Evolutionary conservation across 345 rosid genomes (phyloP), one percentile per base, ranked within the genome.

Genomic region (Euphorbia pulcherrima): DNA sequence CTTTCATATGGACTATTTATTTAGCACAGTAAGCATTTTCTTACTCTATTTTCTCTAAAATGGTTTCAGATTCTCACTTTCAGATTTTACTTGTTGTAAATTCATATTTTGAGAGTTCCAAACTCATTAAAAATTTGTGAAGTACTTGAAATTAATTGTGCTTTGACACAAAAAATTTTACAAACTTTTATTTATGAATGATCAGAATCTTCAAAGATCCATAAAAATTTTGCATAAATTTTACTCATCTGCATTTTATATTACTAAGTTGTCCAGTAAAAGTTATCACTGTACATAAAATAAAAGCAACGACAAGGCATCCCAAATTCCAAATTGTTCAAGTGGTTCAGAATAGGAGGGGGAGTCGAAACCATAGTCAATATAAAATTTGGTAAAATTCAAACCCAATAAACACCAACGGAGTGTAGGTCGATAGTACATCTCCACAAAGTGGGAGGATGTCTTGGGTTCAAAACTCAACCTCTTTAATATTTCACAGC

Each of bases 331-430:
- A 44, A 62, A 62, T 6, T 2, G 44, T 2, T 44, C 3, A 55
- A 21, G 48, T 3, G 17, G 35, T 23, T 24, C 4, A 21, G 62
- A 61, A 40, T 62, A 5, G 2, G 7, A n/a, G 27, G 23, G 27
- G 4, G 37, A 60, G 11, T 8, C 13, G 23, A 48, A 60, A 35
- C 11, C 44, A 6, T 44, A 18, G 16, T 44, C 50, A 44, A 30
- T 30, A 30, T 48, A 28, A 13, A 29, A 29, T 30, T 26, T 13
- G n/a, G 24, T 10, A 17, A 39, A 40, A 9, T 46, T 14, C 12
- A 46, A 58, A 44, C 40, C 40, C 44, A 20, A 10, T 16, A 51
- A 60, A 94, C 50, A 44, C 16, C 13, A 39, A 39, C 18, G 12
- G 16, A 18, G 50, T 44, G 50, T 44, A 44, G 50, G 3, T 44